A percentile compares a stretch with the other conserved stretches of the same genome.
Evolutionary conservation across 768 basidiomycete genomes (phyloP).

Genomic region (Sporobolomyces roseus): DNA sequence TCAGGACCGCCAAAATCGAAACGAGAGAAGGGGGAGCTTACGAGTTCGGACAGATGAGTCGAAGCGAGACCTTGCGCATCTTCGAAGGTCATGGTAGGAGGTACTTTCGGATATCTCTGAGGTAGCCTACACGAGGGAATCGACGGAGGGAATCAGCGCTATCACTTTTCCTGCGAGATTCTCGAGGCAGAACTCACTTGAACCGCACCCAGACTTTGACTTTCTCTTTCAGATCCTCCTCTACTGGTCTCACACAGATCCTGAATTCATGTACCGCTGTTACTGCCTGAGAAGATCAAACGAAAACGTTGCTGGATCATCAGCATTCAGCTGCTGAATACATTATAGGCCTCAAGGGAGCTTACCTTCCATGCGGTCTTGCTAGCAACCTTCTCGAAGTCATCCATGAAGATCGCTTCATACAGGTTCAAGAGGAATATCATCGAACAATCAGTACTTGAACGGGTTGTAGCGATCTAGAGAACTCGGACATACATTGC

Average conservation of each 20-base stretch:
- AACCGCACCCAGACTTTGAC: conserved; percentile 35
- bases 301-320: not conserved
- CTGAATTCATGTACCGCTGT: conserved; percentile 38
- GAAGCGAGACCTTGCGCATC: conserved; percentile 23
- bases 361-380: conserved; percentile 40
- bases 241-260: conserved; percentile 34
- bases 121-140: conserved; percentile 23
- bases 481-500: conserved; percentile 8
- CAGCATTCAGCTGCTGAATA: not conserved
- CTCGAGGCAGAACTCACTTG: too few relatives aligned
- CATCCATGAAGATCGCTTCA: conserved; percentile 39
- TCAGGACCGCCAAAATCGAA: not conserved
- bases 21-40: not conserved
- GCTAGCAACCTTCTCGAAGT: conserved; percentile 30
- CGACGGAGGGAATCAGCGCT: too few relatives aligned
- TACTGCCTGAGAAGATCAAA: conserved; percentile 10
- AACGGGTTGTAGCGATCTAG: rapidly evolving
- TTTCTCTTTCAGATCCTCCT: conserved; percentile 35
- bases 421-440: too few relatives aligned
- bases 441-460: not conserved
- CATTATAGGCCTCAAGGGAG: not conserved
- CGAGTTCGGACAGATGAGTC: conserved; percentile 25
- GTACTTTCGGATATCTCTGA: conserved; percentile 29
- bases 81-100: conserved; percentile 23
- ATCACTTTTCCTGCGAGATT: too few relatives aligned